These are phyloP conservation scores for Nakaseomyces glabratus DNA, from an alignment of 1,139 yeast genomes.

Conservation along the genomic window DNA sequence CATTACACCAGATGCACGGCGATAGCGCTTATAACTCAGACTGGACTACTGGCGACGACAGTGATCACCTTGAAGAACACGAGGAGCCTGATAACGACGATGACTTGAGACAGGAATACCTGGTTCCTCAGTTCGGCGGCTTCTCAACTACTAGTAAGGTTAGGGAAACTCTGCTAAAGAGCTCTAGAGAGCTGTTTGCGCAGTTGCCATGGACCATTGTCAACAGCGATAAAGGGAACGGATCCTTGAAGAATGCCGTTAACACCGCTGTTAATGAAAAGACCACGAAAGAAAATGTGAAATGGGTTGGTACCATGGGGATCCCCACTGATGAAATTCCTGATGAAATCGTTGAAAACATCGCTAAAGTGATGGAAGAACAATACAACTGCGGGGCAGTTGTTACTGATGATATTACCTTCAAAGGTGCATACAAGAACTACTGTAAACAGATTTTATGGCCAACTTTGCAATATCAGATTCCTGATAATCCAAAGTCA, in stretches of 20 bases:
- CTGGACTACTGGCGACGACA: neutral
- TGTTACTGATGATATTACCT: slow-evolving; percentile 61
- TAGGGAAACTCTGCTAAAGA: slow-evolving; percentile 36
- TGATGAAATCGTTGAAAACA: slow-evolving; percentile 40
- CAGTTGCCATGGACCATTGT: slow-evolving; percentile 67
- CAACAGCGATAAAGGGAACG: slow-evolving; percentile 66
- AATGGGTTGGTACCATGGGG: slow-evolving; percentile 82
- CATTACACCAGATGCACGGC: slow-evolving; percentile 10
- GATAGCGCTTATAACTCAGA: slow-evolving; percentile 2
- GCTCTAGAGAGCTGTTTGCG: slow-evolving; percentile 48
- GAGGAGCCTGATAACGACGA: slow-evolving; percentile 11
- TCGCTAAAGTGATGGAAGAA: slow-evolving; percentile 36
- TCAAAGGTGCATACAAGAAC: slow-evolving; percentile 77
- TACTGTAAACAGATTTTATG: slow-evolving; percentile 86
- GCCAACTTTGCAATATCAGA: slow-evolving; percentile 93
- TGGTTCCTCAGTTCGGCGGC: slow-evolving; percentile 62
- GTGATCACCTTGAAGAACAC: slow-evolving; percentile 10
- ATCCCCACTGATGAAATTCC: slow-evolving; percentile 80
- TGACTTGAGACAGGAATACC: slow-evolving; percentile 1
- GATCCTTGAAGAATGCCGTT: slow-evolving; percentile 79
- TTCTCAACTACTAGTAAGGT: slow-evolving; percentile 41
- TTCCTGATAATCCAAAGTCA: slow-evolving; percentile 85
- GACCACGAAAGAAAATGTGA: slow-evolving; percentile 38
- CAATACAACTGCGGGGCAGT: slow-evolving; percentile 55
- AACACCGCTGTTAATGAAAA: slow-evolving; percentile 44